Percentiles rank a stretch among this genome's conserved stretches.
Evolutionary conservation across 2,329 filamentous ascomycete genomes (phyloP).

Genomic region (Phyllosticta citrichinensis): DNA sequence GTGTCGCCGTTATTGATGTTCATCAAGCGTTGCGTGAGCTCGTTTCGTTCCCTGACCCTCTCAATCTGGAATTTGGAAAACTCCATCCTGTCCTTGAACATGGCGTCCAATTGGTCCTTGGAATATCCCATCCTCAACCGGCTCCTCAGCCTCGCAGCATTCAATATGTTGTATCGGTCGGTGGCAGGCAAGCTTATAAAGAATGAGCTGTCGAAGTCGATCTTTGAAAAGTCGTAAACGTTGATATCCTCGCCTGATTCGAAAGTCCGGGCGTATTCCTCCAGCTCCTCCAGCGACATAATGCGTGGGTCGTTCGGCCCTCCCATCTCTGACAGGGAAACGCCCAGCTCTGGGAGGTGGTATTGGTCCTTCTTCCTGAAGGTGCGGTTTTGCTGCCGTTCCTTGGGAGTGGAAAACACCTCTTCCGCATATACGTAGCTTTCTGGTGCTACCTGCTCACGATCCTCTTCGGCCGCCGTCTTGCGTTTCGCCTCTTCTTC

Average conservation of each 20-base stretch:
- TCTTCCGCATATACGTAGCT: conserved; percentile 88
- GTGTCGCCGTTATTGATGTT: conserved; percentile 50
- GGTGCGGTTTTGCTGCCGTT: conserved; percentile 57
- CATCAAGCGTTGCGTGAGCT: conserved; percentile 91
- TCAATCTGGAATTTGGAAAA: conserved; percentile 97
- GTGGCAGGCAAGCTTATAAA: conserved; percentile 82
- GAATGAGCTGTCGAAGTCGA: conserved; percentile 93
- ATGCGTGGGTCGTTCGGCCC: conserved; percentile 86
- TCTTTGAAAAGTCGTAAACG: conserved; percentile 92
- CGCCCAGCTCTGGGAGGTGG: conserved; percentile 77
- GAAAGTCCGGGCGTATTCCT: conserved; percentile 89
- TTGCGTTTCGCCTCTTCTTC: conserved; percentile 65
- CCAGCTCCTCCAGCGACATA: conserved; percentile 89
- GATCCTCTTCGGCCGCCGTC: conserved; percentile 32
- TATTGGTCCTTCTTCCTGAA: conserved; percentile 94
- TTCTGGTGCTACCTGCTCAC: conserved; percentile 59
- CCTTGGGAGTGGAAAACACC: conserved; percentile 65
- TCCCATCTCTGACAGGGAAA: conserved; percentile 74
- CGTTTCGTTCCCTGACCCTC: conserved; percentile 81
- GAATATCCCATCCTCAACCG: conserved; percentile 89
- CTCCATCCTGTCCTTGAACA: conserved; percentile 97
- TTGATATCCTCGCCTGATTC: conserved; percentile 81
- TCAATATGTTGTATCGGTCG: conserved; percentile 94
- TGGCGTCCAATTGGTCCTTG: conserved; percentile 88
- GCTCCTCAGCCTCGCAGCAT: conserved; percentile 80